phyloP scores from a whole-genome alignment of 2,329 filamentous ascomycete species.

The Diaporthe eres region DNA sequence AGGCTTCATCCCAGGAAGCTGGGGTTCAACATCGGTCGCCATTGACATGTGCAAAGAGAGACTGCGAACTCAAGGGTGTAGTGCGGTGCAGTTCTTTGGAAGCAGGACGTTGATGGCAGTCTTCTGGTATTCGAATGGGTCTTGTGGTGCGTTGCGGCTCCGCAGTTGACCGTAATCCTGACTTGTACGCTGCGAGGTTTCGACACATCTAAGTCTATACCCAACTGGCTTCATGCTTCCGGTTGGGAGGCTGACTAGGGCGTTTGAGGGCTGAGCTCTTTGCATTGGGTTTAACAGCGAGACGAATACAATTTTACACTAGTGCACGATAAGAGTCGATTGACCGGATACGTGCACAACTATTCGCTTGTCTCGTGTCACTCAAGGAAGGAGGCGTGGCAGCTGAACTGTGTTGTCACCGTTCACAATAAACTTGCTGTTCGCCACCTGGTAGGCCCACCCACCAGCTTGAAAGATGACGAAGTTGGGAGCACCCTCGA shows the following conservation, averaged over 20 bases:
- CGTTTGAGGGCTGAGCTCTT: not conserved
- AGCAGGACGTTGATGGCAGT: not conserved
- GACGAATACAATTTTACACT: not conserved
- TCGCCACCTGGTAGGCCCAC: not conserved
- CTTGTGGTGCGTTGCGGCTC: not conserved
- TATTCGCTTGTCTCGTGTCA: not conserved
- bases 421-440: not conserved
- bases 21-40: constrained; percentile 57
- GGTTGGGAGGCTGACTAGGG: not conserved
- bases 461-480: not conserved
- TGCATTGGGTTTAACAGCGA: not conserved
- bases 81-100: not conserved
- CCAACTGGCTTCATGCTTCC: not conserved
- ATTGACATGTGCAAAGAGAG: not conserved
- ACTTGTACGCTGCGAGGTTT: not conserved
- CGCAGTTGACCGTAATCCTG: not conserved
- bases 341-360: not conserved
- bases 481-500: not conserved
- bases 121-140: not conserved
- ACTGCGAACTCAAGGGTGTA: too few relatives aligned
- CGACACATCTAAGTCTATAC: not conserved
- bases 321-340: not conserved
- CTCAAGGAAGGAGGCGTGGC: not conserved
- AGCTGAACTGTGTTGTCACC: not conserved
- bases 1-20: constrained; percentile 88